A percentile compares a stretch with the other conserved stretches of the same genome.
phyloP scores from a whole-genome alignment of 768 basidiomycete genomes.

The Pleurotus tuber-regium region DNA sequence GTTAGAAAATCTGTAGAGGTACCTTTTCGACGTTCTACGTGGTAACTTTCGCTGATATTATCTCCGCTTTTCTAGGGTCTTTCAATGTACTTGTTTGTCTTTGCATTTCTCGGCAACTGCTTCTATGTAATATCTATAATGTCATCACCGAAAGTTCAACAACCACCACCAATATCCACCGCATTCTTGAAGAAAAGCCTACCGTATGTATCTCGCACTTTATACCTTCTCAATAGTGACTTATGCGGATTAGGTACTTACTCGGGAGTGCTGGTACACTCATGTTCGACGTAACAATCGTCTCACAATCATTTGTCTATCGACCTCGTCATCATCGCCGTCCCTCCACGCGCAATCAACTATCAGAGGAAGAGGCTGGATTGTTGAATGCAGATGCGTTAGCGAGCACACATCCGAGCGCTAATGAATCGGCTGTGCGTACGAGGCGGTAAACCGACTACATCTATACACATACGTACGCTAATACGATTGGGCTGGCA shows the following conservation, averaged over 20 bases:
- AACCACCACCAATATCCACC: conserved; percentile 57
- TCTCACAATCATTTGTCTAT: conserved; percentile 83
- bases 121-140: conserved; percentile 93
- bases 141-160: conserved; percentile 61
- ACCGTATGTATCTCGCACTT: conserved; percentile 55
- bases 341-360: conserved; percentile 18
- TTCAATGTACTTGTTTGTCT: conserved; percentile 90
- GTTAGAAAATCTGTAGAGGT: conserved; percentile 89
- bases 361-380: conserved; percentile 49
- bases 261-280: conserved; percentile 93
- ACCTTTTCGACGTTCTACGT: conserved; percentile 7
- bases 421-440: conserved; percentile 22
- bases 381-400: conserved; percentile 43
- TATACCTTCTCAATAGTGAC: conserved; percentile 47
- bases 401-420: conserved; percentile 25
- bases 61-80: conserved; percentile 58
- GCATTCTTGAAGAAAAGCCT: conserved; percentile 78
- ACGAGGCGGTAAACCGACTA: conserved; percentile 13
- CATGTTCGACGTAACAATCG: conserved; percentile 89
- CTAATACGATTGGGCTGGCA: too few species aligned
- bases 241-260: conserved; percentile 88
- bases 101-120: conserved; percentile 90
- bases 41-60: conserved; percentile 5
- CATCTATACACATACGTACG: too few species aligned
- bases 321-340: conserved; percentile 38